These are phyloP conservation scores for Adiantum capillusveneris DNA, from an alignment of 75 land plant genomes.

Conservation along the genomic window DNA sequence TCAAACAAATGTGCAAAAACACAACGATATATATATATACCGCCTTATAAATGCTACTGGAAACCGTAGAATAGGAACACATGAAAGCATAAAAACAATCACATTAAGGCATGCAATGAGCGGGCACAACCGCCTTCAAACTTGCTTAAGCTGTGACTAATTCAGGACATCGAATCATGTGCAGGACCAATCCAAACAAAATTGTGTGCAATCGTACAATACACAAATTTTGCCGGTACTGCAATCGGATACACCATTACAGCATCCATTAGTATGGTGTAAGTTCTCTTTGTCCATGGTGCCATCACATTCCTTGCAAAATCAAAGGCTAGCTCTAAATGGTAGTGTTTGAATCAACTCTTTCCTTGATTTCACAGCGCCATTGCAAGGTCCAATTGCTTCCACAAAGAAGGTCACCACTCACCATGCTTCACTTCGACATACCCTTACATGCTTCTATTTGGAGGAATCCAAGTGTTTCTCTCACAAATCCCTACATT, in stretches of 20 bases:
- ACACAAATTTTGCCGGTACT: constrained; percentile 15
- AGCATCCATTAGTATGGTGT: constrained; percentile 25
- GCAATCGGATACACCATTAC: constrained; percentile 25
- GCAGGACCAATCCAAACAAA: constrained; percentile 8
- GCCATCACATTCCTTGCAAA: neutral
- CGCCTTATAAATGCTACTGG: too few relatives aligned
- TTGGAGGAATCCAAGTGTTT: constrained; percentile 11
- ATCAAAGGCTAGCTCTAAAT: neutral
- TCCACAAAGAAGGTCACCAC: constrained; percentile 10
- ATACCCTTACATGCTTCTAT: constrained; percentile 13
- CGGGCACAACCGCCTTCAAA: too few relatives aligned
- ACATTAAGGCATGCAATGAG: too few relatives aligned
- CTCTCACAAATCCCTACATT: constrained; percentile 19
- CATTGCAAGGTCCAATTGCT: constrained; percentile 13
- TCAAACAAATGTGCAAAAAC: too few relatives aligned
- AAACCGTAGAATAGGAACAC: too few relatives aligned
- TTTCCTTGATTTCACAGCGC: constrained; percentile 6
- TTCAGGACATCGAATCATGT: too few relatives aligned
- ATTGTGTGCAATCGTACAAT: constrained; percentile 14
- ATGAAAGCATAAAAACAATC: too few relatives aligned
- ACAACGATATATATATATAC: too few relatives aligned
- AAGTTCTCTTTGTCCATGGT: neutral
- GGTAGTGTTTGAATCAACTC: neutral
- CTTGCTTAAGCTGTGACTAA: too few relatives aligned
- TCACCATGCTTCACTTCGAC: constrained; percentile 9